phyloP scores from a whole-genome alignment of 2,329 filamentous ascomycete species.

The Cladosporium cucumerinum region DNA sequence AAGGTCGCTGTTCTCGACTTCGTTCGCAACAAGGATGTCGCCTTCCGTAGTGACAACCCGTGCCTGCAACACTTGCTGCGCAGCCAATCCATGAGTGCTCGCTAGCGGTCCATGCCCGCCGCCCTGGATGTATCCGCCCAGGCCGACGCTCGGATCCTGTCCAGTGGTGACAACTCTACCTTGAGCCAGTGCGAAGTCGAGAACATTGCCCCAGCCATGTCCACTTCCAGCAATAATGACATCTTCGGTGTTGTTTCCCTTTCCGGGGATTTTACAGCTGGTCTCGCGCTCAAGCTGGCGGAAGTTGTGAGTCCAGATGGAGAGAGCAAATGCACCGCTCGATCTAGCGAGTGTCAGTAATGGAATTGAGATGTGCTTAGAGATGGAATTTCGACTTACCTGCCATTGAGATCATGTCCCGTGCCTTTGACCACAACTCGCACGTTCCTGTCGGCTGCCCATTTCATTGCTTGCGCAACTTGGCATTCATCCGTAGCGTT shows the following conservation, averaged over 20 bases:
- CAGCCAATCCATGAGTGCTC: slow-evolving; percentile 18
- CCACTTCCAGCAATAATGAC: slow-evolving; percentile 29
- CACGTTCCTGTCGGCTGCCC: slow-evolving; percentile 21
- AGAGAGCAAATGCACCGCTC: slow-evolving; percentile 19
- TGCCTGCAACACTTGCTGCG: slow-evolving; percentile 20
- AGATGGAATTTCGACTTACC: neutral
- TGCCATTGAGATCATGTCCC: slow-evolving; percentile 22
- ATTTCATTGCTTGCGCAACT: slow-evolving; percentile 30
- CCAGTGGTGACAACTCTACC: slow-evolving; percentile 20
- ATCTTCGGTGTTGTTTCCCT: slow-evolving; percentile 13
- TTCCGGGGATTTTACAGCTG: slow-evolving; percentile 7
- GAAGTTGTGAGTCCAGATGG: slow-evolving; percentile 22
- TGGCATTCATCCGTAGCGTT: slow-evolving; percentile 33
- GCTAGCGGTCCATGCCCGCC: slow-evolving; percentile 21
- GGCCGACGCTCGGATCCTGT: slow-evolving; percentile 20
- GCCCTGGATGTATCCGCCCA: slow-evolving; percentile 19
- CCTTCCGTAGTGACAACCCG: slow-evolving; percentile 19
- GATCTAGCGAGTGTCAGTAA: slow-evolving; percentile 5
- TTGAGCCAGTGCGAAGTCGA: slow-evolving; percentile 20
- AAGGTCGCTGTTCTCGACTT: slow-evolving; percentile 20
- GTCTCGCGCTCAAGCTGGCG: slow-evolving; percentile 8
- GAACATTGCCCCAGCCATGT: slow-evolving; percentile 24
- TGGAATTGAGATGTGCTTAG: neutral
- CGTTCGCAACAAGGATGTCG: slow-evolving; percentile 17
- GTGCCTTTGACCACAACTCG: slow-evolving; percentile 22